A percentile compares a stretch with the other conserved stretches of the same genome.
These are phyloP conservation scores for Fusarium denticulatum DNA, from an alignment of 2,329 filamentous ascomycete species.

Conservation along the genomic window DNA sequence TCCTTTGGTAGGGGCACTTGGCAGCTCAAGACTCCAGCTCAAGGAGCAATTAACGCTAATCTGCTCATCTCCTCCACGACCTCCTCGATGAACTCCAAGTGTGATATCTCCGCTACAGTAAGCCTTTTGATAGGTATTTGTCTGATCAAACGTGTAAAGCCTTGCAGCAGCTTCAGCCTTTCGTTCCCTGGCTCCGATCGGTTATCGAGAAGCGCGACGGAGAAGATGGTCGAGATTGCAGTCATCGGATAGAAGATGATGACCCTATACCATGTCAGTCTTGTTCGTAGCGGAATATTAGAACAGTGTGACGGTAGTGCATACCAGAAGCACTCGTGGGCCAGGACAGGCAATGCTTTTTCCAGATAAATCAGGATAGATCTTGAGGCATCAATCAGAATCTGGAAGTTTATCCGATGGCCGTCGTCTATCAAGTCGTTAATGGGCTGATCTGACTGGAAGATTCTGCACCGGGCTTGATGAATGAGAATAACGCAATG, in stretches of 20 bases:
- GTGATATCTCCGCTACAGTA: not conserved
- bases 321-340: conserved; percentile 7
- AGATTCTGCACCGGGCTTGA: not conserved
- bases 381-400: not conserved
- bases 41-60: fast-evolving
- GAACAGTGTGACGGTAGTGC: fast-evolving
- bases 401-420: not conserved
- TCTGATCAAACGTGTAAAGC: not conserved
- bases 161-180: not conserved
- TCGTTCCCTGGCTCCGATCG: not conserved
- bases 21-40: fast-evolving
- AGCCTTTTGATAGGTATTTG: not conserved
- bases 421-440: fast-evolving
- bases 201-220: not conserved
- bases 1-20: not conserved
- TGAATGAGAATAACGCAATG: conserved; percentile 2
- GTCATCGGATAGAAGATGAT: conserved; percentile 11
- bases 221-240: not conserved
- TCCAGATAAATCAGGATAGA: conserved; percentile 2
- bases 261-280: not conserved
- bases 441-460: fast-evolving
- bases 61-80: not conserved
- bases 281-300: fast-evolving
- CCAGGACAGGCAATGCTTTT: not conserved
- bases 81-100: not conserved